A percentile compares a stretch with the other conserved stretches of the same genome.
Conservation (phyloP, 139 green algal genomes). For the Chlorella sp. region DNA sequence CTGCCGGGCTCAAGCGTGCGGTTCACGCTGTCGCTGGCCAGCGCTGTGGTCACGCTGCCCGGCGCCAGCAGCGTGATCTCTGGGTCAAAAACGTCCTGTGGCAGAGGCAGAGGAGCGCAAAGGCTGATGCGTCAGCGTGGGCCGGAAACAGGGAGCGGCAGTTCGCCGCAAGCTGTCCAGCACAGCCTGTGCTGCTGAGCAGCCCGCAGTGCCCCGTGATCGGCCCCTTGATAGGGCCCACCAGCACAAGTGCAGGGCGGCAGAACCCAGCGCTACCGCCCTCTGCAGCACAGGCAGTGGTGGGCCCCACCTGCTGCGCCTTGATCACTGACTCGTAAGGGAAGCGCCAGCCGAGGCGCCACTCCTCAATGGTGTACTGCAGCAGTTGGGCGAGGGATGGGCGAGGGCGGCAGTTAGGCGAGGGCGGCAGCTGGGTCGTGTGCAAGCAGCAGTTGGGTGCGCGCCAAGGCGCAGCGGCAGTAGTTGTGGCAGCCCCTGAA, state of each 20-base stretch:
- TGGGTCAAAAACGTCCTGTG: conserved; percentile 39
- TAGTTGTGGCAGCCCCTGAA: no score
- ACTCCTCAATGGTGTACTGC: conserved; percentile 52
- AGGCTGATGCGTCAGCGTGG: no score
- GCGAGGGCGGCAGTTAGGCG: not conserved
- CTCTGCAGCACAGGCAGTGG: no score
- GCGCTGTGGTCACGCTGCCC: not conserved
- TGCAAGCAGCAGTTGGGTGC: no score
- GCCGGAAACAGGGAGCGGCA: no score
- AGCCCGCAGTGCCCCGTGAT: no score
- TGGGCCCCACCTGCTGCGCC: not conserved
- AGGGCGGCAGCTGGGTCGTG: not conserved
- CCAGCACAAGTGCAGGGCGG: no score
- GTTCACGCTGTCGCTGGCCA: conserved; percentile 12
- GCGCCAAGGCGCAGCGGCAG: no score
- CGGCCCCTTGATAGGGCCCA: no score
- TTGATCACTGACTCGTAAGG: conserved; percentile 31
- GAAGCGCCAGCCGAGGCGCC: conserved; percentile 74
- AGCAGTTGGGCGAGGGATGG: not conserved
- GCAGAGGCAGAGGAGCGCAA: not conserved
- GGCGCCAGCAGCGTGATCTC: conserved; percentile 19
- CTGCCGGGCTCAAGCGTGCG: not conserved
- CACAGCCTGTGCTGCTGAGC: no score
- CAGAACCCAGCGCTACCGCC: no score
- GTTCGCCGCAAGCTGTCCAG: no score